Base-by-base conservation (phyloP, 1,284 basidiomycete genomes). In the Apiotrichum sp. region DNA sequence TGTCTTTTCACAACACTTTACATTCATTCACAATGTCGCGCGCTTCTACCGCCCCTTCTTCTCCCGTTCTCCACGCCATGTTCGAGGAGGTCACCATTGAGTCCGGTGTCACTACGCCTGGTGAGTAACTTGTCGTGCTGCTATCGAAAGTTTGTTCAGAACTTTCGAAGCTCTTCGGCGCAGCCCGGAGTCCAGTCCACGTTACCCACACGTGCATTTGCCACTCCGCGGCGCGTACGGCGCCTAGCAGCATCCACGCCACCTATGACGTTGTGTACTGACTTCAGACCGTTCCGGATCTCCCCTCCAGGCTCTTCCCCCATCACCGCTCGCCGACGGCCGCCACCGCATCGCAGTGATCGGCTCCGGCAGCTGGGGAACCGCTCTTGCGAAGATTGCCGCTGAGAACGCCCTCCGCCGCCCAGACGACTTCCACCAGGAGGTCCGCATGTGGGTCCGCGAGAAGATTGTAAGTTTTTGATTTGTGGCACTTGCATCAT, bases 321-420 rank as follows among this genome's bases (percentile, higher is more conserved):
- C 66, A 3, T 73, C 72, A 6, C 71, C 71, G 6, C 65, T 75
- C 2, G 56, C 68, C 1, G 66, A 62, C 14, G 70, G 75, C 52
- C 80, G 79, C 66, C 80, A 81, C 71, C 77, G 76, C 58, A 78
- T 84, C 22, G 81, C 80, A 29, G 77, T 83, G 59, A 79, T 84
- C 55, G 82, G 82, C 33, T 76, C 74, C 2, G 76, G 77, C 53
- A 77, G 76, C 58, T 79, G 80, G 81, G 82, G 81, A 1, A 80
- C 79, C 6, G 81, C 81, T 2, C 79, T 83, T 47, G 82, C 82
- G 29, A 78, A 80, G 59, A 81, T 83, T 53, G 80, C 81, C 8
- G 78, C 78, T 34, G 74, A 78, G 64, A 82, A 83, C 63, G 73
- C 78, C 4, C 71, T 67, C 41, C 67, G 69, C 47, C 71, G 78